These are phyloP conservation scores for Insectozyma bohioensis DNA, from an alignment of 1,139 yeast genomes.

Conservation along the genomic window DNA sequence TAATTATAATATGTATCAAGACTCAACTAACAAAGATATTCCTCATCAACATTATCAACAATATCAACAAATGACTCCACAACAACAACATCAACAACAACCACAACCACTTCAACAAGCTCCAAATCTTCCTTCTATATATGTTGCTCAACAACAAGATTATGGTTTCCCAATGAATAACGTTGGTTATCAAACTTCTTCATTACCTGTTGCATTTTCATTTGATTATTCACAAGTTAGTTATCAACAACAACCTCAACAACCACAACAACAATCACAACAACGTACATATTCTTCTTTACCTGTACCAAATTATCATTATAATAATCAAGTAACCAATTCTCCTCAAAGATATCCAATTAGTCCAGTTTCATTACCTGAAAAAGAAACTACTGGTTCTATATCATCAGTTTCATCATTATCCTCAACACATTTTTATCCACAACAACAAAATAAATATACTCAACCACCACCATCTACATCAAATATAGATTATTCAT, in stretches of 20 bases:
- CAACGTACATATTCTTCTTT: conserved; percentile 7
- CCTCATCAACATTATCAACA: too few relatives aligned
- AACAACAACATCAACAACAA: conserved; percentile 7
- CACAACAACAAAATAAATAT: conserved; percentile 4
- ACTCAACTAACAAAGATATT: too few relatives aligned
- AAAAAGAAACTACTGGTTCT: conserved; percentile 9
- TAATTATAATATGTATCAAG: too few relatives aligned
- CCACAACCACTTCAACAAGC: conserved; percentile 7
- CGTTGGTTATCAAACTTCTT: background rate
- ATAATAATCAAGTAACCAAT: conserved; percentile 3
- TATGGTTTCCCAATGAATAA: background rate
- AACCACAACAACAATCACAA: conserved; percentile 5
- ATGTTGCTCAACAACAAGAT: conserved; percentile 8
- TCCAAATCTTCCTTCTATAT: conserved; percentile 11
- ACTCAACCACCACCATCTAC: conserved; percentile 6
- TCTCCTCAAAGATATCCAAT: conserved; percentile 14
- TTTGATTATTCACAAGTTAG: conserved; percentile 9
- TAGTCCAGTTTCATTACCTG: conserved; percentile 16
- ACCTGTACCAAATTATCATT: conserved; percentile 6
- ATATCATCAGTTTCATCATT: conserved; percentile 6
- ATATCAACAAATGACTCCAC: conserved; percentile 3
- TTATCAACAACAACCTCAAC: conserved; percentile 6
- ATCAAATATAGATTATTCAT: conserved; percentile 33
- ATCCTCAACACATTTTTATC: conserved; percentile 2
- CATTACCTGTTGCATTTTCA: conserved; percentile 1